Evolutionary conservation across 768 basidiomycete species (phyloP).

Genomic region (Boletellus emodensis): DNA sequence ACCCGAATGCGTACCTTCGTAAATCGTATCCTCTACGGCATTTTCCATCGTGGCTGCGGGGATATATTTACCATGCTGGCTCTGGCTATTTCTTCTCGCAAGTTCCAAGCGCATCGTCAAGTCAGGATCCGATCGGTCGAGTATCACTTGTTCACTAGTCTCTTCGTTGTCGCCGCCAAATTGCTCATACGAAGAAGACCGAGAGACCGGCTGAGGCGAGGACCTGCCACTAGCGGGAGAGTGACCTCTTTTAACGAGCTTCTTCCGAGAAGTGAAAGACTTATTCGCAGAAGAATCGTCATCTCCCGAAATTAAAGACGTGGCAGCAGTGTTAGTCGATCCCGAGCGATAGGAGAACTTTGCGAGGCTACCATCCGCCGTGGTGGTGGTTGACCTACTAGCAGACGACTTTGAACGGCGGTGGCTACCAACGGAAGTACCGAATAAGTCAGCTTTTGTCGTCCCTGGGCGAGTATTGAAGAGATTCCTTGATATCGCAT

Average conservation of each 20-base stretch:
- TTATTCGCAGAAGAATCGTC: conserved; percentile 51
- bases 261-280: conserved; percentile 45
- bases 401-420: conserved; percentile 58
- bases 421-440: conserved; percentile 64
- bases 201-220: conserved; percentile 38
- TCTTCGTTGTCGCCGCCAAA: conserved; percentile 41
- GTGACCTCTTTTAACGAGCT: conserved; percentile 43
- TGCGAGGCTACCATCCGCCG: conserved; percentile 61
- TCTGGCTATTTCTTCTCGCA: conserved; percentile 80
- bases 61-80: conserved; percentile 53
- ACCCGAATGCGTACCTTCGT: conserved; percentile 55
- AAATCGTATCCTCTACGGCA: conserved; percentile 64
- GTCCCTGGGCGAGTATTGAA: conserved; percentile 70
- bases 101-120: conserved; percentile 74
- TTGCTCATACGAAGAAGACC: conserved; percentile 43
- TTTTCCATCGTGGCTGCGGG: conserved; percentile 40
- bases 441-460: conserved; percentile 71
- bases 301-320: conserved; percentile 57
- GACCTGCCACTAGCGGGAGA: conserved; percentile 39
- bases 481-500: conserved; percentile 85
- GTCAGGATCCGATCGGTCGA: conserved; percentile 73
- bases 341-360: conserved; percentile 71
- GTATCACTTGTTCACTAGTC: conserved; percentile 35
- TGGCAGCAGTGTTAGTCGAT: conserved; percentile 61
- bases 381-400: conserved; percentile 69